Conservation (phyloP, 371 early-diverging fungal genomes). For the Enteropsectra breve region DNA sequence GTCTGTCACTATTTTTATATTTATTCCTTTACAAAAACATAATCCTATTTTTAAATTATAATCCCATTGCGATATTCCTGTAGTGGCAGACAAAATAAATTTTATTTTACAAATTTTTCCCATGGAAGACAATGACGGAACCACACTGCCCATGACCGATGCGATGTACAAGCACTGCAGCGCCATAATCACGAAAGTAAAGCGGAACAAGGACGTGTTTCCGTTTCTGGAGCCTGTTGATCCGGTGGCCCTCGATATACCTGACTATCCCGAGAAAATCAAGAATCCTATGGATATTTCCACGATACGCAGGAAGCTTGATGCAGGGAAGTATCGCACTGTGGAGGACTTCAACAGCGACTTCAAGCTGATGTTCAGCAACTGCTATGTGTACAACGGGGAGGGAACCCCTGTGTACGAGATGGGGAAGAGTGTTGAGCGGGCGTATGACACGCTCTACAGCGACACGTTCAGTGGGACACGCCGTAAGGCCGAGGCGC, state of each 20-base stretch:
- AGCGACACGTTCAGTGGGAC: slow-evolving; percentile 25
- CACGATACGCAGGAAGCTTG: slow-evolving; percentile 76
- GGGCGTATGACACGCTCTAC: slow-evolving; percentile 44
- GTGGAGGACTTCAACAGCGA: slow-evolving; percentile 65
- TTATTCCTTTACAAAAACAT: too few species aligned
- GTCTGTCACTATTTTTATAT: too few species aligned
- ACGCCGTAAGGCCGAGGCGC: slow-evolving; percentile 19
- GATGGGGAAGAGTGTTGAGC: slow-evolving; percentile 51
- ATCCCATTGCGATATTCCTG: too few species aligned
- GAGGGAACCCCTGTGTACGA: slow-evolving; percentile 46
- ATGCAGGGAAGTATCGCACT: slow-evolving; percentile 60
- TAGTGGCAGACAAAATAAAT: too few species aligned
- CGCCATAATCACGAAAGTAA: slow-evolving; percentile 45
- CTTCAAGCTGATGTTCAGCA: slow-evolving; percentile 62
- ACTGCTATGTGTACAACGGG: slow-evolving; percentile 61
- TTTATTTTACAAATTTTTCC: too few species aligned
- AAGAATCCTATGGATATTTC: slow-evolving; percentile 90
- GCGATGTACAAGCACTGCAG: not conserved
- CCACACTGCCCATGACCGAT: too few species aligned
- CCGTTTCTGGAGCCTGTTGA: slow-evolving; percentile 86
- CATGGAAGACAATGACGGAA: too few species aligned
- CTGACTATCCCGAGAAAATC: slow-evolving; percentile 79
- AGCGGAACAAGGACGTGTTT: slow-evolving; percentile 51
- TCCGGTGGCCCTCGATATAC: slow-evolving; percentile 73
- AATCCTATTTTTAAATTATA: too few species aligned